Conservation (phyloP, 805 yeast species). For the Metschnikowia amazonensis region DNA sequence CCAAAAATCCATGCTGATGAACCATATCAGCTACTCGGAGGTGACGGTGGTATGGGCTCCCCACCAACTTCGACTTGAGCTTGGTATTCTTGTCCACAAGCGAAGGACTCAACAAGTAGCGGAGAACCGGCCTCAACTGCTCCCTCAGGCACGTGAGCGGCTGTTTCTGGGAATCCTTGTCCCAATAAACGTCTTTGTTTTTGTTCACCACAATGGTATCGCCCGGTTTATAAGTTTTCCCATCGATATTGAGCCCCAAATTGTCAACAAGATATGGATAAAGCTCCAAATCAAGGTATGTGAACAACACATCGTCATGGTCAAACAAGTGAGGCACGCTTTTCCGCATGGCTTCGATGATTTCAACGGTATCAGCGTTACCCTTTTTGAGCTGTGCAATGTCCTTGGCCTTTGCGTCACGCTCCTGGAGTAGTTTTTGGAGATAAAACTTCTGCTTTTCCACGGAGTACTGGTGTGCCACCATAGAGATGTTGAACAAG, state of each 20-base stretch:
- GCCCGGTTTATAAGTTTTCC: slow-evolving; percentile 41
- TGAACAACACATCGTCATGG: slow-evolving; percentile 40
- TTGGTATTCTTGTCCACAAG: slow-evolving; percentile 14
- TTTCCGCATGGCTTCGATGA: slow-evolving; percentile 46
- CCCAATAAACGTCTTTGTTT: slow-evolving; percentile 35
- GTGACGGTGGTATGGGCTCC: slow-evolving; percentile 40
- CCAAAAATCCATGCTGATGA: slow-evolving; percentile 43
- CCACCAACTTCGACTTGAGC: slow-evolving; percentile 30
- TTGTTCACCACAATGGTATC: slow-evolving; percentile 53
- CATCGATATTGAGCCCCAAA: slow-evolving; percentile 38
- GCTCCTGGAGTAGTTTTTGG: slow-evolving; percentile 24
- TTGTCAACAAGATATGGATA: slow-evolving; percentile 25
- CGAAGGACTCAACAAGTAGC: slow-evolving; percentile 36
- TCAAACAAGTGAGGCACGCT: slow-evolving; percentile 48
- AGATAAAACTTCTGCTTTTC: slow-evolving; percentile 40
- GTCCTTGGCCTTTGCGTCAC: slow-evolving; percentile 38
- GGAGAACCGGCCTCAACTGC: slow-evolving; percentile 32
- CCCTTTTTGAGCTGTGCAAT: slow-evolving; percentile 44
- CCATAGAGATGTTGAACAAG: slow-evolving; percentile 37
- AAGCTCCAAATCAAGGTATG: slow-evolving; percentile 49
- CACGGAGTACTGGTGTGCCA: slow-evolving; percentile 48
- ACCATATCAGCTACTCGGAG: slow-evolving; percentile 42
- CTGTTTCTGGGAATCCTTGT: slow-evolving; percentile 35
- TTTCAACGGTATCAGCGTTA: slow-evolving; percentile 39
- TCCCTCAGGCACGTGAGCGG: slow-evolving; percentile 33